These are phyloP conservation scores for Mycena indigotica DNA, from an alignment of 768 basidiomycete genomes.

Conservation along the genomic window DNA sequence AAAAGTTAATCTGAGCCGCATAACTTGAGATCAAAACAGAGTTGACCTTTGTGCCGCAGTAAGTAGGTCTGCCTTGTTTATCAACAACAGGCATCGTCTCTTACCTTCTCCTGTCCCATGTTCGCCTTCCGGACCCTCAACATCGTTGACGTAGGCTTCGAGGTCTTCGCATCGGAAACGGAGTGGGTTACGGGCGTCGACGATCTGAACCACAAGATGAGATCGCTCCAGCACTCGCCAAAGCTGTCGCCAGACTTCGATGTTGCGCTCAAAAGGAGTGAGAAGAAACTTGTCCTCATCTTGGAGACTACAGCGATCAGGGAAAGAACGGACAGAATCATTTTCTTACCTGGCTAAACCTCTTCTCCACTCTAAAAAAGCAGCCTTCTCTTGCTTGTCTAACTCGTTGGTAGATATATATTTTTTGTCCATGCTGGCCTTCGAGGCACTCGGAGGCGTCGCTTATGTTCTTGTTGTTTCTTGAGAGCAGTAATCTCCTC, in stretches of 20 bases:
- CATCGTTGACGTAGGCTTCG: conserved; percentile 80
- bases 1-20: background rate
- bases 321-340: background rate
- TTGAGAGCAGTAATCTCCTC: conserved; percentile 77
- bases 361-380: conserved; percentile 92
- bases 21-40: background rate
- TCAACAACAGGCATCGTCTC: conserved; percentile 77
- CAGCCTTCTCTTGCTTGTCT: conserved; percentile 85
- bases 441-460: conserved; percentile 82
- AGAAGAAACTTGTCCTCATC: conserved; percentile 86
- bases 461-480: conserved; percentile 74
- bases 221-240: conserved; percentile 97
- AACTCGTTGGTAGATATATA: conserved; percentile 74
- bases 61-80: conserved; percentile 95
- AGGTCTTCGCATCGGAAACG: conserved; percentile 92
- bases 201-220: conserved; percentile 92
- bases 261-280: conserved; percentile 94
- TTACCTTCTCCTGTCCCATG: conserved; percentile 72
- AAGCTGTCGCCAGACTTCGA: conserved; percentile 98
- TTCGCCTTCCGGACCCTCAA: conserved; percentile 82
- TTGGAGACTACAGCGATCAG: conserved; percentile 63
- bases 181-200: conserved; percentile 94
- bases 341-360: conserved; percentile 82
- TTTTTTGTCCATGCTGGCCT: conserved; percentile 89
- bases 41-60: conserved; percentile 80